Conservation (phyloP, 2,329 filamentous ascomycete genomes). For the Saccharata proteae region DNA sequence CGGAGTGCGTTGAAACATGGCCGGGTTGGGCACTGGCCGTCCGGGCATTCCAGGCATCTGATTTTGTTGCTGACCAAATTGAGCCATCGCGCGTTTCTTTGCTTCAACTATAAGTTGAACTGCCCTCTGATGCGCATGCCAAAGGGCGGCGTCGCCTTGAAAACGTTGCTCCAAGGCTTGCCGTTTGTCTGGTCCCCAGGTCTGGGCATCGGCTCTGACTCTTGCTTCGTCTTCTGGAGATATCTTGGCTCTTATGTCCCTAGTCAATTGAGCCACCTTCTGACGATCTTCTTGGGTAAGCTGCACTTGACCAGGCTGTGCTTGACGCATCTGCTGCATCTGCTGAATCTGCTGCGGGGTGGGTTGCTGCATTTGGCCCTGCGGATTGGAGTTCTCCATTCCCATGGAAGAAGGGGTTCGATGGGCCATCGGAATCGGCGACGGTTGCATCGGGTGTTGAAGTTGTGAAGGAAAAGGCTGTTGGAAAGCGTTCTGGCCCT, state of each 20-base stretch:
- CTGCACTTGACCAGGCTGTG: slow-evolving; percentile 8
- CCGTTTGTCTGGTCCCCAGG: slow-evolving; percentile 35
- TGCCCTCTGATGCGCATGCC: slow-evolving; percentile 39
- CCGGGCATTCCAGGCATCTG: slow-evolving; percentile 19
- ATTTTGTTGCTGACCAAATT: slow-evolving; percentile 15
- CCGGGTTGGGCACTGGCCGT: slow-evolving; percentile 12
- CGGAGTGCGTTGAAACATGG: slow-evolving; percentile 9
- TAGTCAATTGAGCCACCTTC: slow-evolving; percentile 27
- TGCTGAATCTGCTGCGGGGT: slow-evolving; percentile 17
- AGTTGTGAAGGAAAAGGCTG: slow-evolving; percentile 36
- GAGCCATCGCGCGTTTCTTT: slow-evolving; percentile 18
- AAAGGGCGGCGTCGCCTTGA: slow-evolving; percentile 38
- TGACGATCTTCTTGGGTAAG: slow-evolving; percentile 8
- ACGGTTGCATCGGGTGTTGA: slow-evolving; percentile 38
- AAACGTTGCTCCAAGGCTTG: slow-evolving; percentile 31
- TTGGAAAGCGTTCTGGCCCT: slow-evolving; percentile 28
- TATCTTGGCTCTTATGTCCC: slow-evolving; percentile 34
- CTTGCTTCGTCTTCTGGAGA: slow-evolving; percentile 37
- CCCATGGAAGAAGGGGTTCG: slow-evolving; percentile 21
- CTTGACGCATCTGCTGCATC: slow-evolving; percentile 14
- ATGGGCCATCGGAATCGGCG: slow-evolving; percentile 32
- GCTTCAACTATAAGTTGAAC: slow-evolving; percentile 20
- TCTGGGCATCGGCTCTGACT: slow-evolving; percentile 28
- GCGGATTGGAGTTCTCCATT: slow-evolving; percentile 16
- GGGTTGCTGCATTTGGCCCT: slow-evolving; percentile 16